A percentile compares a stretch with the other conserved stretches of the same genome.
Conservation (phyloP, 805 yeast species). For the Kluyveromyces wickerhamii region DNA sequence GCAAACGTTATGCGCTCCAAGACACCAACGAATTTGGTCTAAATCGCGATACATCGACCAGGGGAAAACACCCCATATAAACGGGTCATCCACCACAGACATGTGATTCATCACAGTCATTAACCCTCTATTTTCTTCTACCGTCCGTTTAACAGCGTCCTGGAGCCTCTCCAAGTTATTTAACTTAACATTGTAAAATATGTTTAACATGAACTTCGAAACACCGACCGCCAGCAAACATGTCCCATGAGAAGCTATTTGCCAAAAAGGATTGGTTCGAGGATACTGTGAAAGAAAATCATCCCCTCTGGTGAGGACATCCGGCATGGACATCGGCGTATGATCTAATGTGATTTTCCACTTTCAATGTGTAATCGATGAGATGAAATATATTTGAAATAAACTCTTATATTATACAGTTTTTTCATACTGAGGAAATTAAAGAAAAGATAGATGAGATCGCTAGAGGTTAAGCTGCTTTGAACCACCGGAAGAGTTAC, state of each 20-base stretch:
- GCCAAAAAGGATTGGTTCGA: constrained; percentile 53
- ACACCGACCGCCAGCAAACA: constrained; percentile 56
- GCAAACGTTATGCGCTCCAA: constrained; percentile 89
- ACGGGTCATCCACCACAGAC: constrained; percentile 89
- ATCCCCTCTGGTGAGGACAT: constrained; percentile 65
- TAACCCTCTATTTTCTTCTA: constrained; percentile 62
- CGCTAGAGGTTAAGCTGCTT: no score
- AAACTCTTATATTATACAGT: no score
- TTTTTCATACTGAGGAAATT: no score
- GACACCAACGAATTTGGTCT: constrained; percentile 80
- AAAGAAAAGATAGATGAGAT: no score
- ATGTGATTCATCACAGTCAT: constrained; percentile 89
- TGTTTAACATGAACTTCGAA: constrained; percentile 52
- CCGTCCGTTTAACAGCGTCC: constrained; percentile 52
- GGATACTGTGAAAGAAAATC: constrained; percentile 61
- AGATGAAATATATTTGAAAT: no score
- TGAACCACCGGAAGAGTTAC: no score
- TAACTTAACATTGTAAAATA: constrained; percentile 57
- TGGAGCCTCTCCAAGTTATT: constrained; percentile 58
- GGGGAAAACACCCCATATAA: constrained; percentile 81
- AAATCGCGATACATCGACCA: constrained; percentile 53
- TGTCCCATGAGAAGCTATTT: constrained; percentile 56
- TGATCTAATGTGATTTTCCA: no score
- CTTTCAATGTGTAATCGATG: no score
- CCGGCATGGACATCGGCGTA: constrained; percentile 61